Base-by-base conservation (phyloP, 1,284 basidiomycete genomes). In the Marasmius tenuissimus region DNA sequence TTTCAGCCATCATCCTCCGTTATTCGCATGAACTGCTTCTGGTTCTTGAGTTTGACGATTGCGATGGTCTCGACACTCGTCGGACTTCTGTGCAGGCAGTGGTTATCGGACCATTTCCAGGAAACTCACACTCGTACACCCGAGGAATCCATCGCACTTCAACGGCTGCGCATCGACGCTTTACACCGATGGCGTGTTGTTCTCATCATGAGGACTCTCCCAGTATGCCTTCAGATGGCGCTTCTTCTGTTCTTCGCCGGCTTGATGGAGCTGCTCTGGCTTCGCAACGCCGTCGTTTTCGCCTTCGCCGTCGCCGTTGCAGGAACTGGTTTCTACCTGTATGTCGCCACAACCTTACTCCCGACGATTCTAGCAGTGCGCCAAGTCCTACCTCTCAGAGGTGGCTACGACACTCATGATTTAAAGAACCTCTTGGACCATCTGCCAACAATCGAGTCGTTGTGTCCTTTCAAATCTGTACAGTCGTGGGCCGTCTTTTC, bases 41-140 rank as follows among this genome's bases (percentile, higher is more conserved):
- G 58, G 58, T 42, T 37, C 48, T 58, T 63, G 51, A 60, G 58
- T 14, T 53, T 63, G 11, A 47, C 42, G 11, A 34, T 63, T 9
- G 27, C 58, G 2, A 37, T 63, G 11, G 40, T 53, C 14, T 42
- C 58, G 1, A 58, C 51, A 11, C 42, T 57, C 6, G 8, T 57
- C 10, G 51, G 61, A 1, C 54, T 63, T 1, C 42, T 63, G 4
- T 59, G 51, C 52, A 60, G 59, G 40, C 61, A 63, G 49, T 63
- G 58, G 61, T 16, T 63, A 3, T 40, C 53, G 9, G 62, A 55
- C 22, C 51, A 57, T 56, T 39, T 33, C 37, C 52, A 53, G 12
- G 42, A 61, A 16, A 53, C 47, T n/a, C 33, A 42, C 18, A 60
- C 53, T 4, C n/a, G 27, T 16, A 50, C 18, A 37, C 52, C 34